These are phyloP conservation scores for Conidiobolus coronatus DNA, from an alignment of 371 early-diverging fungal species.

Conservation along the genomic window DNA sequence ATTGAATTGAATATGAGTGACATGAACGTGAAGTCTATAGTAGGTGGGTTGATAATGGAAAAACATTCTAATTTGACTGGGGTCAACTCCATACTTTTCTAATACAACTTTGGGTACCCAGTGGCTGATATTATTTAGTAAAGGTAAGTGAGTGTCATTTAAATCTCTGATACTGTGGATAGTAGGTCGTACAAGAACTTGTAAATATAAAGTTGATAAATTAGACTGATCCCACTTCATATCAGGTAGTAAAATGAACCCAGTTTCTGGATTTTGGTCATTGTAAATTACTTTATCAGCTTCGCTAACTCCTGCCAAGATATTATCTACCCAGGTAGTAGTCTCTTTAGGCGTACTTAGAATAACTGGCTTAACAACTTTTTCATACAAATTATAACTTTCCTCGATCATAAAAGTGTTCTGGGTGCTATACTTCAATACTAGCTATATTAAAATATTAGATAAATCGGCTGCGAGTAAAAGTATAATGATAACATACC, in stretches of 20 bases:
- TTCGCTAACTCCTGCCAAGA: constrained; percentile 1
- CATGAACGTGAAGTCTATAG: constrained; percentile 55
- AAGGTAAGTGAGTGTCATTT: constrained; percentile 20
- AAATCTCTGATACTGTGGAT: constrained; percentile 43
- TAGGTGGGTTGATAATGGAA: constrained; percentile 74
- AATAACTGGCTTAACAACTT: constrained; percentile 1
- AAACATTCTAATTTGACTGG: constrained; percentile 37
- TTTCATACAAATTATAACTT: not conserved
- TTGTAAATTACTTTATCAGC: not conserved
- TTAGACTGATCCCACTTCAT: constrained; percentile 4
- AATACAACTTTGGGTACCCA: constrained; percentile 19
- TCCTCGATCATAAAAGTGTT: not conserved
- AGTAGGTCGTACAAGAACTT: not conserved
- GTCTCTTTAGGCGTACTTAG: not conserved
- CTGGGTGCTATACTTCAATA: constrained; percentile 1
- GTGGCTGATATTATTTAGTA: constrained; percentile 32
- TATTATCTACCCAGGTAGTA: constrained; percentile 1
- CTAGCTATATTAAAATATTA: not conserved
- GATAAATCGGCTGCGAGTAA: not conserved
- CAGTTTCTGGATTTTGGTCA: not conserved
- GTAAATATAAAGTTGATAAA: constrained; percentile 1
- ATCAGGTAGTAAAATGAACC: constrained; percentile 1
- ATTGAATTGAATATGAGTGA: constrained; percentile 33
- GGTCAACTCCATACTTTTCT: constrained; percentile 15
- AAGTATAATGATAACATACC: not conserved